Percentiles rank a stretch among this genome's conserved stretches.
These are phyloP conservation scores for Leccinum subgranulosum DNA, from an alignment of 768 basidiomycete species.

Conservation along the genomic window DNA sequence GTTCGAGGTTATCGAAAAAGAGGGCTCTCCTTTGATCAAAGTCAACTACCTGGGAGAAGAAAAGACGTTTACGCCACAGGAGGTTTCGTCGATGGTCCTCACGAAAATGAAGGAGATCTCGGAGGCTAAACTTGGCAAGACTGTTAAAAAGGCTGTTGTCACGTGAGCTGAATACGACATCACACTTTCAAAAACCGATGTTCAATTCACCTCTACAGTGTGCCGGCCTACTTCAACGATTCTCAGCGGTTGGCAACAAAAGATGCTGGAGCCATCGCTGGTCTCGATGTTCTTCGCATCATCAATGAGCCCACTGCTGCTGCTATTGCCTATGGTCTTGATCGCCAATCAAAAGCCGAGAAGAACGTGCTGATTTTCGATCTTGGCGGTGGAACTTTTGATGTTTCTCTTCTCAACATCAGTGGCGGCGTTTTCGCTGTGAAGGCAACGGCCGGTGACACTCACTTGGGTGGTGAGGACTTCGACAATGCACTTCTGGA, in stretches of 20 bases:
- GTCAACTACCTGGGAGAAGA: constrained; percentile 93
- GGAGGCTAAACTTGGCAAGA: constrained; percentile 98
- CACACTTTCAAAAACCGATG: not conserved
- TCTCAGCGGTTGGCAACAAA: constrained; percentile 99
- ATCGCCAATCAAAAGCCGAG: constrained; percentile 91
- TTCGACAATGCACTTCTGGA: constrained; percentile 98
- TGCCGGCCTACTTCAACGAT: constrained; percentile 99
- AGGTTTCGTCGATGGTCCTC: constrained; percentile 99
- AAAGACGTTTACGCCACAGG: constrained; percentile 96
- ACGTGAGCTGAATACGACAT: constrained; percentile 59
- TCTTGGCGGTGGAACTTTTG: constrained; percentile 99
- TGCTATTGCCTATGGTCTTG: constrained; percentile 98
- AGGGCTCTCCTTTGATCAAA: constrained; percentile 95
- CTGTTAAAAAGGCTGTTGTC: constrained; percentile 97
- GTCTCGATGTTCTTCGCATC: constrained; percentile 99
- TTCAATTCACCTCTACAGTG: constrained; percentile 39
- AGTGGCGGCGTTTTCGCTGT: constrained; percentile 98
- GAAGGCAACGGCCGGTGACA: constrained; percentile 99
- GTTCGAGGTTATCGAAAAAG: constrained; percentile 93
- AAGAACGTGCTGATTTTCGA: constrained; percentile 99
- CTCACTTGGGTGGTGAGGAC: constrained; percentile 99
- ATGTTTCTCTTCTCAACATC: constrained; percentile 98
- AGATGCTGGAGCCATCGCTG: constrained; percentile 97
- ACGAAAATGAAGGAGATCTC: constrained; percentile 99
- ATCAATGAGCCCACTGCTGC: constrained; percentile 99